Evolutionary conservation across 495 filamentous ascomycete species (phyloP).

Genomic region (Pseudevernia furfuracea): DNA sequence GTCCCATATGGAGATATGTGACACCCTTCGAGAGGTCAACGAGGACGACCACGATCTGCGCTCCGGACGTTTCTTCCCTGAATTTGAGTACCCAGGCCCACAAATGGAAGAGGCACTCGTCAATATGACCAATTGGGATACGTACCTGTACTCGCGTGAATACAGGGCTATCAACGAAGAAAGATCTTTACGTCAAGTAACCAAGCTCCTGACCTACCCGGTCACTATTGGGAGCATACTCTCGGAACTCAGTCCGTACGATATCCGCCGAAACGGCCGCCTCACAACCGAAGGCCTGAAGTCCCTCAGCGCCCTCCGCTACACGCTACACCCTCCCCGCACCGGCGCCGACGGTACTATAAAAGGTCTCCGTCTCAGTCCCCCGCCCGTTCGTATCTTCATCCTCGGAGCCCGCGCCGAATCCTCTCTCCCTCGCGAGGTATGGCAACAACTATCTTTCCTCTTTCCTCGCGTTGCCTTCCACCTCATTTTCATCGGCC

Average conservation of each 20-base stretch:
- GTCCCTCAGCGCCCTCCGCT: slow-evolving; percentile 82
- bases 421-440: slow-evolving; percentile 85
- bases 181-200: slow-evolving; percentile 80
- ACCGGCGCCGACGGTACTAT: slow-evolving; percentile 66
- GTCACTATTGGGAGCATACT: slow-evolving; percentile 82
- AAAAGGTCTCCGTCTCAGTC: slow-evolving; percentile 69
- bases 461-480: slow-evolving; percentile 67
- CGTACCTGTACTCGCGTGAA: slow-evolving; percentile 80
- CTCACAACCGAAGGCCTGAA: slow-evolving; percentile 83
- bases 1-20: slow-evolving; percentile 83
- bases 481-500: slow-evolving; percentile 53
- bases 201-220: slow-evolving; percentile 86
- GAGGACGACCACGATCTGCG: slow-evolving; percentile 96
- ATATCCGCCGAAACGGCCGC: slow-evolving; percentile 58
- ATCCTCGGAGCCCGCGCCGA: slow-evolving; percentile 93
- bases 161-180: slow-evolving; percentile 85
- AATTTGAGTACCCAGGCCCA: slow-evolving; percentile 81
- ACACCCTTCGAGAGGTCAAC: slow-evolving; percentile 83
- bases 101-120: slow-evolving; percentile 87
- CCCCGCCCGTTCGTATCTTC: slow-evolving; percentile 86
- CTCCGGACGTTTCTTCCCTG: slow-evolving; percentile 83
- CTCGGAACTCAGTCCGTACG: slow-evolving; percentile 90
- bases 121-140: slow-evolving; percentile 99
- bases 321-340: slow-evolving; percentile 81
- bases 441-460: slow-evolving; percentile 85